phyloP scores from a whole-genome alignment of 2,329 filamentous ascomycete species.

The Rhytidhysteron rufulum region DNA sequence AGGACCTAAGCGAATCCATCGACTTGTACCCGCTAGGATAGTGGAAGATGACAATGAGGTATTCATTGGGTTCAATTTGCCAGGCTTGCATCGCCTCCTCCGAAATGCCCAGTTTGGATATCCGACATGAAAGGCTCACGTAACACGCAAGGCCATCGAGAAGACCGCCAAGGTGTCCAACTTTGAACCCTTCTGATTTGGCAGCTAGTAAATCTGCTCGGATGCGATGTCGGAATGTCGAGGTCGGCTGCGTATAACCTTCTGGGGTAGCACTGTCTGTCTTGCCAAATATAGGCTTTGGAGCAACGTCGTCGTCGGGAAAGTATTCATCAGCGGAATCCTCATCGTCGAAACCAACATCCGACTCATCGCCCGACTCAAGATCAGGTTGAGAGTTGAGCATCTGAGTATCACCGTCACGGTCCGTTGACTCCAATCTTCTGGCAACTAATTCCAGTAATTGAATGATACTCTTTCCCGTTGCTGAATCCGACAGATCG shows the following conservation, averaged over 20 bases:
- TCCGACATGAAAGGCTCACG: conserved; percentile 65
- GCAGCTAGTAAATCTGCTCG: conserved; percentile 58
- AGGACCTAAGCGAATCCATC: conserved; percentile 51
- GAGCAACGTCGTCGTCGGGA: conserved; percentile 37
- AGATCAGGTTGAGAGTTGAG: conserved; percentile 31
- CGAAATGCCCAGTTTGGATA: conserved; percentile 68
- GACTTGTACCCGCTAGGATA: conserved; percentile 60
- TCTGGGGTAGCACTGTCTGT: conserved; percentile 3
- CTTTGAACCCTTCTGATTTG: conserved; percentile 64
- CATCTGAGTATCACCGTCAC: conserved; percentile 43
- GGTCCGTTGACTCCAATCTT: conserved; percentile 30
- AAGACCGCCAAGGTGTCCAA: conserved; percentile 59
- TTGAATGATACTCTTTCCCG: conserved; percentile 46
- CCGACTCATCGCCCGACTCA: conserved; percentile 25
- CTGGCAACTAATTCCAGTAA: conserved; percentile 46
- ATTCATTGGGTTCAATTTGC: conserved; percentile 63
- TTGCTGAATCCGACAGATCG: conserved; percentile 39
- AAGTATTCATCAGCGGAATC: conserved; percentile 32
- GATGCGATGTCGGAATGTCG: conserved; percentile 40
- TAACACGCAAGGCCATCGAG: conserved; percentile 47
- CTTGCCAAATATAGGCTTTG: conserved; percentile 17
- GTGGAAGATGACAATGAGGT: conserved; percentile 69
- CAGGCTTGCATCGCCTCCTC: conserved; percentile 74
- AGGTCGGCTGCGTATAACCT: conserved; percentile 18
- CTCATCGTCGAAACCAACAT: conserved; percentile 27